Evolutionary conservation across 352 stramenopile species (phyloP).

Genomic region (Phytophthora foliorum): DNA sequence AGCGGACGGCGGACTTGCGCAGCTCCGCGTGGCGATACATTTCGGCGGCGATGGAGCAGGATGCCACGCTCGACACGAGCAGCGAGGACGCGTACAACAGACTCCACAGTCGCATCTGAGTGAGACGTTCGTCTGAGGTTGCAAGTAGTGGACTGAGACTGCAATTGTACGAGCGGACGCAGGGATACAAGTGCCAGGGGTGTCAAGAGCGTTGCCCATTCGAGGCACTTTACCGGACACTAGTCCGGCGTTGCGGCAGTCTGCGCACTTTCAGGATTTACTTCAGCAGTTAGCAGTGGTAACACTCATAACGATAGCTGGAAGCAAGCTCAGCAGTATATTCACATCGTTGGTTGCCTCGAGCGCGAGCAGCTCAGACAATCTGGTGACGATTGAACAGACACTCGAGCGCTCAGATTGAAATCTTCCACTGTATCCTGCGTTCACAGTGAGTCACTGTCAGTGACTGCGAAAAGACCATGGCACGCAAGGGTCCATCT

Average conservation of each 20-base stretch:
- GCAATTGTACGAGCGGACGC: constrained; percentile 10
- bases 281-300: too few relatives aligned
- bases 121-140: not conserved
- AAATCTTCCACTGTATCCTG: constrained; percentile 18
- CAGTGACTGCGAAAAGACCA: not conserved
- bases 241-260: not conserved
- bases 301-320: not conserved
- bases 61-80: constrained; percentile 47
- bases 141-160: constrained; percentile 17
- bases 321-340: not conserved
- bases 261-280: too few relatives aligned
- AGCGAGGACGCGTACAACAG: constrained; percentile 54
- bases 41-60: constrained; percentile 43
- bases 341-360: not conserved
- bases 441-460: too few relatives aligned
- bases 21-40: constrained; percentile 52
- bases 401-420: constrained; percentile 5
- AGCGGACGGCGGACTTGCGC: constrained; percentile 53
- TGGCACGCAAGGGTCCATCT: constrained; percentile 27
- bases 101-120: constrained; percentile 51
- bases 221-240: not conserved
- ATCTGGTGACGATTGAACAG: not conserved
- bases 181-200: not conserved
- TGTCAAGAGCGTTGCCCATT: constrained; percentile 30
- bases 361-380: too few relatives aligned